Evolutionary conservation across 306 rosid genomes (phyloP).

Genomic region (Casuarina equisetifolia): DNA sequence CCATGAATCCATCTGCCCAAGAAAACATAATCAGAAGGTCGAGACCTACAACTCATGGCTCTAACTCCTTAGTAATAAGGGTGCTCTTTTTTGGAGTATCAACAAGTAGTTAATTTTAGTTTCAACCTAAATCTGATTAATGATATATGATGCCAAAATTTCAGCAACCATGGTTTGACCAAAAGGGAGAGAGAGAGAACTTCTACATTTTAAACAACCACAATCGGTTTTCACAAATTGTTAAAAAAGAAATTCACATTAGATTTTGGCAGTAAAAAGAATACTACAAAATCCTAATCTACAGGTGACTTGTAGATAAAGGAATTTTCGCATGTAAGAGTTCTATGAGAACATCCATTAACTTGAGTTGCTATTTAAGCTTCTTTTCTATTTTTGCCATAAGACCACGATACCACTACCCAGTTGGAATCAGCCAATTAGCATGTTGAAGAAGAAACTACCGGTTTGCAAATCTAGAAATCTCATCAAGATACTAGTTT

Average conservation of each 20-base stretch:
- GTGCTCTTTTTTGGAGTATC: not conserved
- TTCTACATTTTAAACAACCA: not conserved
- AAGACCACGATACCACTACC: conserved; percentile 98
- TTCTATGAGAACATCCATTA: conserved; percentile 94
- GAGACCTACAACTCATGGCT: conserved; percentile 9
- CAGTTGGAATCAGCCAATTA: conserved; percentile 28
- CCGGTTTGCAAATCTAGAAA: not conserved
- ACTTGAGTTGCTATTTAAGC: conserved; percentile 75
- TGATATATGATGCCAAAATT: not conserved
- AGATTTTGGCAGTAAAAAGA: not conserved
- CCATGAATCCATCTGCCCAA: conserved; percentile 82
- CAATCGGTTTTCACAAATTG: not conserved
- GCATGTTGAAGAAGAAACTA: conserved; percentile 13
- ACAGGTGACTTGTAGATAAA: conserved; percentile 85
- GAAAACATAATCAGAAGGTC: conserved; percentile 21
- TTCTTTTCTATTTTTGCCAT: conserved; percentile 94
- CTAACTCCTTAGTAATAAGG: conserved; percentile 13
- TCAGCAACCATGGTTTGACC: not conserved
- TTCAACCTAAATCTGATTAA: not conserved
- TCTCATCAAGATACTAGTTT: not conserved
- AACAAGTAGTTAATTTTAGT: conserved; percentile 4
- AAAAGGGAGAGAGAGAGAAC: not conserved
- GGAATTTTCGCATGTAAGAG: conserved; percentile 92
- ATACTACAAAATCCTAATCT: conserved; percentile 38
- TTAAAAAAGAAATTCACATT: conserved; percentile 4